Evolutionary conservation across 1,139 yeast species (phyloP), one percentile per base, ranked within the genome.

Genomic region (Saccharomycopsis hybrid): DNA sequence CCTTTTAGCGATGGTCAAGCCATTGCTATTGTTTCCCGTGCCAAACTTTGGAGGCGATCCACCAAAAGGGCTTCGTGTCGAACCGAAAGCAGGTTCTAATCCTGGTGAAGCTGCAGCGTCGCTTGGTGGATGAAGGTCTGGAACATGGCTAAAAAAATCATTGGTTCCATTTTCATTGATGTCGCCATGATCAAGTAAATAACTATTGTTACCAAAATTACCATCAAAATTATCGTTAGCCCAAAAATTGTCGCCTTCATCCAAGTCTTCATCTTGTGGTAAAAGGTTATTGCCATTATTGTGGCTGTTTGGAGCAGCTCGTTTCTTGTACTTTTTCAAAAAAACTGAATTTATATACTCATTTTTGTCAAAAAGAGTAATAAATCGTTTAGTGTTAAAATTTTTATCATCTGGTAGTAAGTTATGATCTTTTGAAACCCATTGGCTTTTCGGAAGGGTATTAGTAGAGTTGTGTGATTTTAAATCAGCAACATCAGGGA

Each of bases 1-100:
- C 3, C 82, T 80, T 50, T 85, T 73, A 1, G 96, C 85, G 59
- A 82, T 89, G 55, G 75, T 79, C 44, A 89, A 70, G 4, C 53
- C 56, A 7, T 56, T 57, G 5, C 27, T 30, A n/a, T 13, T 46
- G 40, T 33, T 36, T 18, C 36, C 32, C 24, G 25, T 35, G n/a
- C 8, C 29, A 29, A 33, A 44, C 13, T 41, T 36, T 4, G n/a
- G 5, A 28, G 24, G 39, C 52, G n/a, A 42, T 28, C n/a, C 37
- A 50, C 53, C 18, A n/a, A n/a, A n/a, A 33, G 39, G 3, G 35
- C 11, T 35, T 37, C 36, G 9, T 11, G n/a, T 9, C 11, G 29
- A 28, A 24, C 42, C 13, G 30, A 18, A 39, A n/a, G n/a, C n/a
- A n/a, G n/a, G n/a, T n/a, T n/a, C n/a, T n/a, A n/a, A n/a, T n/a